Evolutionary conservation across 2,329 filamentous ascomycete genomes (phyloP).

Genomic region (Stemphylium lycopersici): DNA sequence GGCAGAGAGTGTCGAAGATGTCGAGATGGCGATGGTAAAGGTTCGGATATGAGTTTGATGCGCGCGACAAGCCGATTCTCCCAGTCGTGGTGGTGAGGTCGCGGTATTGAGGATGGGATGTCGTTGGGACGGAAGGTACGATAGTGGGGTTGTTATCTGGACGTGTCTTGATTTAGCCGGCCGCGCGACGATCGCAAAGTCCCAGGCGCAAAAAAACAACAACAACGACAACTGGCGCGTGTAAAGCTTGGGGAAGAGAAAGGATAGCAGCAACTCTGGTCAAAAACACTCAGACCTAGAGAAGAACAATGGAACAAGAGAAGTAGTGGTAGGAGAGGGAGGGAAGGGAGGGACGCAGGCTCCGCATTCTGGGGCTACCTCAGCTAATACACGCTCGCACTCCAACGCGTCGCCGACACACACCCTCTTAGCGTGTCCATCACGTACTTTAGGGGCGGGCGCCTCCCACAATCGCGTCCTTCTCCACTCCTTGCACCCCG

Average conservation of each 20-base stretch:
- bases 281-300: neutral
- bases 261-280: neutral
- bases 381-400: constrained; percentile 22
- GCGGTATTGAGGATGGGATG: constrained; percentile 8
- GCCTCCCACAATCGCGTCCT: constrained; percentile 21
- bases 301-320: constrained; percentile 1
- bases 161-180: constrained; percentile 15
- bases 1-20: constrained; percentile 11
- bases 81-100: neutral
- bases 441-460: constrained; percentile 18
- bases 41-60: neutral
- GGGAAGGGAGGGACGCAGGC: constrained; percentile 18
- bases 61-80: constrained; percentile 2
- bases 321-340: constrained; percentile 4
- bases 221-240: neutral
- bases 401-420: constrained; percentile 27
- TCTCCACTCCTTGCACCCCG: constrained; percentile 12
- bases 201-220: neutral
- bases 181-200: constrained; percentile 4
- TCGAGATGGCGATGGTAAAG: neutral
- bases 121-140: constrained; percentile 7
- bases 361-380: constrained; percentile 13
- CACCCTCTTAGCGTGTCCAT: constrained; percentile 30
- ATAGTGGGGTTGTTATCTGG: constrained; percentile 12
- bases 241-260: neutral